Evolutionary conservation across 2,329 filamentous ascomycete species (phyloP).

Genomic region (Scedosporium apiospermum): DNA sequence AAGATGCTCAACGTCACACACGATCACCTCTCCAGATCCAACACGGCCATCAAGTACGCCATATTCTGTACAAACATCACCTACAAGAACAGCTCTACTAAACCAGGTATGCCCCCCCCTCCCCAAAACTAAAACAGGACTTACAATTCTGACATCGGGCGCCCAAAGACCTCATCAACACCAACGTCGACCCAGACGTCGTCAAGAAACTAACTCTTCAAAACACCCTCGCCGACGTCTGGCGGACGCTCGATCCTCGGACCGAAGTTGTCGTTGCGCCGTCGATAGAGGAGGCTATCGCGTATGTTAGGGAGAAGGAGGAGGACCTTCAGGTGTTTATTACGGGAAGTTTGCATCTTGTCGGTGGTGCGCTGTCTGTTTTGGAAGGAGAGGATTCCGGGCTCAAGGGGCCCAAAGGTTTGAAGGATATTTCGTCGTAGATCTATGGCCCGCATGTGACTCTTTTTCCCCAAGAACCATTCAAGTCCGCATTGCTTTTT

Average conservation of each 20-base stretch:
- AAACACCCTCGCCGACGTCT: slow-evolving; percentile 41
- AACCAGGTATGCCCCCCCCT: slow-evolving; percentile 17
- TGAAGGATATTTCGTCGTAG: background rate
- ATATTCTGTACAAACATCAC: slow-evolving; percentile 76
- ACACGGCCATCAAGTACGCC: slow-evolving; percentile 54
- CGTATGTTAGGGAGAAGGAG: slow-evolving; percentile 18
- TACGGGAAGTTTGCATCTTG: slow-evolving; percentile 78
- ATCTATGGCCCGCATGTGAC: background rate
- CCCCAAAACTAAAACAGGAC: background rate
- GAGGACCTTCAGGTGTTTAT: slow-evolving; percentile 54
- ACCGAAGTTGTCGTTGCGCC: slow-evolving; percentile 58
- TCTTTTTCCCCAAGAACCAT: no score
- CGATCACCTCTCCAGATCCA: slow-evolving; percentile 21
- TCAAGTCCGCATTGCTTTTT: no score
- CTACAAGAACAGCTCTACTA: slow-evolving; percentile 39
- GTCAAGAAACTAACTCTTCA: slow-evolving; percentile 43
- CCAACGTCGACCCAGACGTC: slow-evolving; percentile 40
- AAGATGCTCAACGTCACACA: slow-evolving; percentile 42
- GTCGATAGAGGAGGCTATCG: slow-evolving; percentile 44
- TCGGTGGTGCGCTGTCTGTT: slow-evolving; percentile 56
- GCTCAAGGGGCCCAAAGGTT: background rate
- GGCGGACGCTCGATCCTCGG: slow-evolving; percentile 35
- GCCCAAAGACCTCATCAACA: slow-evolving; percentile 43
- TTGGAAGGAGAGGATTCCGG: slow-evolving; percentile 3
- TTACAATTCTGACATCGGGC: slow-evolving; percentile 1